phyloP scores from a whole-genome alignment of 2,329 filamentous ascomycete genomes.

The Fusarium sulawesiense region DNA sequence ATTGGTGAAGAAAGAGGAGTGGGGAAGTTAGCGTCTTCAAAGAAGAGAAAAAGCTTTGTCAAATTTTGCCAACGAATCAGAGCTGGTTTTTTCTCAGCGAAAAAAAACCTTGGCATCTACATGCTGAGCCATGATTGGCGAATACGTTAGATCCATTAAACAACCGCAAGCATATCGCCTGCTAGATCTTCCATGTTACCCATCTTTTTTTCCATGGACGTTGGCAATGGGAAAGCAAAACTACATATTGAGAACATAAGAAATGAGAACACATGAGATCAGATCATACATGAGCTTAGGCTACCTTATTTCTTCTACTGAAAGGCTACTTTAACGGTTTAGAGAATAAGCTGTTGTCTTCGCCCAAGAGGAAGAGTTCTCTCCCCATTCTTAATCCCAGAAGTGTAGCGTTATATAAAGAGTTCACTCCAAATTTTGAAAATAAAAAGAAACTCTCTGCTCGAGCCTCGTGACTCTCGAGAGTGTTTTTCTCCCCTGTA shows the following conservation, averaged over 20 bases:
- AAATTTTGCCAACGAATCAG: slow-evolving; percentile 4
- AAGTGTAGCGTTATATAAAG: neutral
- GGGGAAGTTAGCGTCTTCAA: neutral
- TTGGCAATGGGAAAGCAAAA: neutral
- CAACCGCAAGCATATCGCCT: neutral
- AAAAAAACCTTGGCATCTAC: neutral
- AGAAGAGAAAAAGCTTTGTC: neutral
- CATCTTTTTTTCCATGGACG: neutral
- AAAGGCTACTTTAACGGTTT: neutral
- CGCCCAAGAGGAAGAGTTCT: neutral
- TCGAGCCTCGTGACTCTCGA: neutral
- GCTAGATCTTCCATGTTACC: neutral
- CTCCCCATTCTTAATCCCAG: neutral
- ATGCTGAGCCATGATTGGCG: neutral
- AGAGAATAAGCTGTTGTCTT: neutral
- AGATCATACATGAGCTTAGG: neutral
- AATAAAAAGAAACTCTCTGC: neutral
- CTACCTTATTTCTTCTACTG: neutral
- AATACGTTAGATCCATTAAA: neutral
- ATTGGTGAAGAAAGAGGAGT: neutral
- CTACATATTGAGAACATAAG: neutral
- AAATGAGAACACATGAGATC: neutral
- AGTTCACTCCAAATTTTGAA: neutral
- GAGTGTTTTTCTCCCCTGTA: neutral
- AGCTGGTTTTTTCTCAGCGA: neutral